Base-by-base conservation (phyloP, 805 yeast genomes). In the Lipomyces sp. region DNA sequence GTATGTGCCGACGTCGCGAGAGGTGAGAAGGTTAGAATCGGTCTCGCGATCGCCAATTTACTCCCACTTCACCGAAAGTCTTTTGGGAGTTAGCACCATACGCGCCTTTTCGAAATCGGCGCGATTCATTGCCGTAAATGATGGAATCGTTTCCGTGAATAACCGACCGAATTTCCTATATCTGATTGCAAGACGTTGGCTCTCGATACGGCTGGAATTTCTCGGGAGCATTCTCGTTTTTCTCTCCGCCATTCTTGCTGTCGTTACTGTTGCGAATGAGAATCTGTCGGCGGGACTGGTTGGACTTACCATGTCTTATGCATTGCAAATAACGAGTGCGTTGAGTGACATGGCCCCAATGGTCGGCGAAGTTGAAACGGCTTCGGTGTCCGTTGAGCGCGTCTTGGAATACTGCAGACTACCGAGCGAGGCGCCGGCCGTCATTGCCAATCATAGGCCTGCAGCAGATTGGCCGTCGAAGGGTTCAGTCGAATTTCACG, bases 121-220 rank as follows among this genome's bases (percentile, higher is more conserved):
- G 2, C 72, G 91, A 49, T 88, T 87, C 67, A 69, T 70, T n/a
- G 74, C 67, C 57, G 72, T 78, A 51, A 83, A 82, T 62, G 49
- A 68, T 48, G 50, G 47, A 64, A 82, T 58, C 56, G 77, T 90
- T 61, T 97, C 93, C 65, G 78, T 77, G 61, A 90, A 90, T 66
- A 80, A 88, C 84, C 77, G 84, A 62, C 96, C 97, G 0, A 87
- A 79, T 63, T 91, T 86, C 72, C 95, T 96, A 23, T 77, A 95
- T 5, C 81, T 88, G 49, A 84, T 86, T 65, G 88, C 96, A 6
- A 91, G 90, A 66, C 82, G 98, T 71, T 91, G 98, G 98, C 77
- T 91, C 53, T 96, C 98, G 13, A 95, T 87, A 6, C 78, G 98
- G 64, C 74, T 91, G 53, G 97, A 91, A 67, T 82, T 85, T 58